A percentile compares a stretch with the other conserved stretches of the same genome.
phyloP scores from a whole-genome alignment of 2,329 filamentous ascomycete species.

The Cordyceps fumosorosea region DNA sequence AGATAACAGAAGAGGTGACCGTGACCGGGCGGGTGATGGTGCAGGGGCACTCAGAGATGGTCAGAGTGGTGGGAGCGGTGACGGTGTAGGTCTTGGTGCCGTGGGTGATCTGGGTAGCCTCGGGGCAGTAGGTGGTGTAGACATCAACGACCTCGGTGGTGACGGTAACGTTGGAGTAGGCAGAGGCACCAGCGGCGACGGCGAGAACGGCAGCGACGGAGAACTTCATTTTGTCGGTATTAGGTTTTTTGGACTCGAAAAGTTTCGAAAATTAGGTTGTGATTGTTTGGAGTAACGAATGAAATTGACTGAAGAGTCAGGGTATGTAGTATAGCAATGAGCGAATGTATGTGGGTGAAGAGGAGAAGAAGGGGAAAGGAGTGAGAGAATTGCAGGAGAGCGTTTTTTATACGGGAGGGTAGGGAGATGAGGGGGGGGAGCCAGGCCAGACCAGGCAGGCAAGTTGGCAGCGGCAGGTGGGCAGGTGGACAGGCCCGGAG shows the following conservation, averaged over 20 bases:
- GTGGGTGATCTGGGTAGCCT: conserved; percentile 56
- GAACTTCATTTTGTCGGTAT: conserved; percentile 60
- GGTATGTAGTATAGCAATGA: conserved; percentile 33
- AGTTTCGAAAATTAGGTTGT: conserved; percentile 22
- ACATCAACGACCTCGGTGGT: conserved; percentile 55
- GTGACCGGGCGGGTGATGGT: conserved; percentile 55
- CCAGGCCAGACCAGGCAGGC: not conserved
- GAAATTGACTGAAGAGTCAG: conserved; percentile 52
- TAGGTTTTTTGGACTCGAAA: conserved; percentile 32
- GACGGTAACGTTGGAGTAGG: conserved; percentile 47
- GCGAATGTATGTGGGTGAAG: conserved; percentile 45
- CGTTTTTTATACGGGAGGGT: conserved; percentile 41
- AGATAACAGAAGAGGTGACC: conserved; percentile 45
- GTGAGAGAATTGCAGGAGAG: conserved; percentile 31
- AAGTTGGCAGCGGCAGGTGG: not conserved
- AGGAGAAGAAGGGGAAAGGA: conserved; percentile 25
- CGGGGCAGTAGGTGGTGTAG: conserved; percentile 68
- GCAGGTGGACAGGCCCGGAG: not conserved
- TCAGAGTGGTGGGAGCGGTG: conserved; percentile 62
- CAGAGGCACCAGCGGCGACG: conserved; percentile 43
- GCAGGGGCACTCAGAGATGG: conserved; percentile 61
- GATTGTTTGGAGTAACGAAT: conserved; percentile 39
- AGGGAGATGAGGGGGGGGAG: not conserved
- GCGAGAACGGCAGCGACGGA: conserved; percentile 46
- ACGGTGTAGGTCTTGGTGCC: conserved; percentile 62